A percentile compares a stretch with the other conserved stretches of the same genome.
Conservation (phyloP, 345 rosid species). For the Geranium rotundifolium region DNA sequence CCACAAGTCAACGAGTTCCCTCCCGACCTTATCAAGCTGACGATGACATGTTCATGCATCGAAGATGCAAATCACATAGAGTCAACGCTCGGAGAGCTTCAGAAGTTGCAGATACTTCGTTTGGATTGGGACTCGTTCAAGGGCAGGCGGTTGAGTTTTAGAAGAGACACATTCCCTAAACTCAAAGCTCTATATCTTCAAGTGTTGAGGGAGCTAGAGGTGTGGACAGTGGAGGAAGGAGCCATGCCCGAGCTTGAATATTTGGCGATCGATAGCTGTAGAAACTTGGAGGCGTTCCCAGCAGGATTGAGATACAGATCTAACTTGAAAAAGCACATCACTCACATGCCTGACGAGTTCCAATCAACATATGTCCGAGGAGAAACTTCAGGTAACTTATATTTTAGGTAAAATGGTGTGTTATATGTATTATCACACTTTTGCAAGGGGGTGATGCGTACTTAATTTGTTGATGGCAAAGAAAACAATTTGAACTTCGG, state of each 20-base stretch:
- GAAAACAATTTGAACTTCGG: too few species aligned
- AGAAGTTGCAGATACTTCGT: constrained; percentile 15
- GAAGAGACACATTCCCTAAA: constrained; percentile 19
- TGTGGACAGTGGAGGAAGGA: constrained; percentile 23
- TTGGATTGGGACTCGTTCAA: constrained; percentile 12
- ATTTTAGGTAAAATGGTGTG: too few species aligned
- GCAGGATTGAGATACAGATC: constrained; percentile 5
- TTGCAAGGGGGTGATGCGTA: not conserved
- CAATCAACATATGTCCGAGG: too few species aligned
- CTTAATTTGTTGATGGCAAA: too few species aligned
- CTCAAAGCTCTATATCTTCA: constrained; percentile 14
- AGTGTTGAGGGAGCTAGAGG: constrained; percentile 11
- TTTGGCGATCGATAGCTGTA: constrained; percentile 16
- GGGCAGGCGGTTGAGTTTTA: constrained; percentile 21
- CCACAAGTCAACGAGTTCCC: constrained; percentile 21
- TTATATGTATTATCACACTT: too few species aligned
- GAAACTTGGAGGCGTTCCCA: constrained; percentile 10
- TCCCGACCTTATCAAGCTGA: constrained; percentile 20
- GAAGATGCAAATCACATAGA: constrained; percentile 27
- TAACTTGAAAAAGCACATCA: too few species aligned
- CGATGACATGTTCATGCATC: constrained; percentile 18
- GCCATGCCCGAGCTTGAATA: constrained; percentile 28
- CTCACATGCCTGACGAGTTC: too few species aligned
- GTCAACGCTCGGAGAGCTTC: constrained; percentile 26
- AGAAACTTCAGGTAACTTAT: too few species aligned